Base-by-base conservation (phyloP, 768 basidiomycete species). In the Pleurotus ostreatus region DNA sequence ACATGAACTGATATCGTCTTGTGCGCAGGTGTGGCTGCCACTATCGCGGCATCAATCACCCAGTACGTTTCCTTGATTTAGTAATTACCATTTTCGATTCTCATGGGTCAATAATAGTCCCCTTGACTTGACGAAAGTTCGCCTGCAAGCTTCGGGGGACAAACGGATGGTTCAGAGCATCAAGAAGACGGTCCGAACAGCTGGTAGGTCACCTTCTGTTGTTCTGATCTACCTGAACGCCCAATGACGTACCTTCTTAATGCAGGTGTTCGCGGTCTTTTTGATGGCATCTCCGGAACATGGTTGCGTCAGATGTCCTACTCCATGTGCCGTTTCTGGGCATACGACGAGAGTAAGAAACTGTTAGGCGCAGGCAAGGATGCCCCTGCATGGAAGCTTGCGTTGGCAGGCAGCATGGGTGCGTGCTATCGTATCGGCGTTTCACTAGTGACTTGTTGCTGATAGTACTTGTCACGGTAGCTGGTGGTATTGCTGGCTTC, bases 291-390 rank as follows among this genome's bases (percentile, higher is more conserved):
- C 57, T 76, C 86, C 2, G 93, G 92, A 26, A 96, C 93, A 23
- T 88, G 91, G 84, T 71, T 96, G 70, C 82, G 93, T 25, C 93
- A 96, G 72, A 92, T 94, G 91, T 89, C 86, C 34, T 95, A 95
- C 72, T 92, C 89, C 43, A 76, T 94, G 68, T 92, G 90, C 68
- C 79, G 92, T n/a, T 95, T 94, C 75, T 94, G 91, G 84, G 91
- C 89, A 13, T 93, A 94, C 68, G 92, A 94, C 60, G 88, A 91
- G 74, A 90, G 87, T 68, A 95, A 94, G 78, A 92, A 88, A 74
- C 60, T 87, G 5, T 63, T 94, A 0, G 89, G 89, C 18, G 88
- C 88, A 8, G 82, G 60, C 49, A 78, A 82, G 63, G 78, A 88
- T 60, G 79, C 86, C 0, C 84, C 92, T 2, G 84, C 89, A 9